Base-by-base conservation (phyloP, 257 asterid species). In the Mitragyna speciosa region DNA sequence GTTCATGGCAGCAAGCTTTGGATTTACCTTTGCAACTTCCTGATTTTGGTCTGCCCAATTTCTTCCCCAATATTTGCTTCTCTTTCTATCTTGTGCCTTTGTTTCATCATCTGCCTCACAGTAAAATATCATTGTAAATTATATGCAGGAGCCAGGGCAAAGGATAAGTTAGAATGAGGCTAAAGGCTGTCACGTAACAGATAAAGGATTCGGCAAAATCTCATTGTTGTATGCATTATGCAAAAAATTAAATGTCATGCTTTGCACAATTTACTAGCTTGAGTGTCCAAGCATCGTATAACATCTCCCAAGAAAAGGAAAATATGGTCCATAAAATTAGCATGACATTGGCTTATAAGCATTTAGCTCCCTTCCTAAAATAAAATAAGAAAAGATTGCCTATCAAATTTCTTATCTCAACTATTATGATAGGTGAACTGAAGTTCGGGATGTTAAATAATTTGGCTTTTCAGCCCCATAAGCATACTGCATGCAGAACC, bases 1-100 rank as follows among this genome's bases (percentile, higher is more conserved):
- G 97, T 96, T 96, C 99, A 96, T 94, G 70, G 97, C 82, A 73
- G 94, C 92, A 78, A 94, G 97, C 88, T 94, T 90, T 12, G 97
- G 98, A 39, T 94, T 92, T 52, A 69, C 90, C 92, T 92, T 94
- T 41, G 98, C 98, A 28, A 81, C 97, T 86, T 92, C 92, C 71
- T 88, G 86, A 87, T 94, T 96, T 96, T 91, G 22, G 98, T 96
- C 97, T 95, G 90, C 75, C 99, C 99, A 65, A 94, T 89, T 91
- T 96, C 99, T 5, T 94, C 97, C 66, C 99, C 97, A 0, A 96
- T 94, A 26, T 91, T 84, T 28, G 82, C 89, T 85, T 96, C 99
- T 81, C 94, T 91, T 90, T 96, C 99, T 31, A 90, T 80, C 90
- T 94, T 92, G 92, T 94, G 98, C 90, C 99, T 89, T 88, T 92